Percentiles rank a stretch among this genome's conserved stretches.
phyloP scores from a whole-genome alignment of 129 eudicot genomes.

The Rutidosis leptorrhynchoides region DNA sequence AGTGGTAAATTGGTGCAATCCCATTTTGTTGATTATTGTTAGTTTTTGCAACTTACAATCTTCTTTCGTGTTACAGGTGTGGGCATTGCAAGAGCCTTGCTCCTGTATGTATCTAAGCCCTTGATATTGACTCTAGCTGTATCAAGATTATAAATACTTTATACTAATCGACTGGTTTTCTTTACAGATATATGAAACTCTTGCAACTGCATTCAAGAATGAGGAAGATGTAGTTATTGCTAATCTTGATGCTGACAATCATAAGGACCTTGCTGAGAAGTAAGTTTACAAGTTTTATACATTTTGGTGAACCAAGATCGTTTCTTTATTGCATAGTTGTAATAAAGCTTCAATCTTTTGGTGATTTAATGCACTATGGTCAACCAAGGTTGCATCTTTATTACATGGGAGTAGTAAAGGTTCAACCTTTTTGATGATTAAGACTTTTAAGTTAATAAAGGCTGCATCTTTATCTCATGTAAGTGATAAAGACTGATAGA shows the following conservation, averaged over 20 bases:
- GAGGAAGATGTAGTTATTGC: constrained; percentile 92
- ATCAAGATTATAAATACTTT: not conserved
- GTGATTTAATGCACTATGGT: no score
- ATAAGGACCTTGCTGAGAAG: constrained; percentile 82
- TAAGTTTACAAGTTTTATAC: no score
- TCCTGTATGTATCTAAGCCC: constrained; percentile 64
- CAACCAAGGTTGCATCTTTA: no score
- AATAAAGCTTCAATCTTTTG: no score
- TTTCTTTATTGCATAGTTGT: no score
- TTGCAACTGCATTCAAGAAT: constrained; percentile 75
- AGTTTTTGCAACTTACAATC: constrained; percentile 17
- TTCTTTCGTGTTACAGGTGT: constrained; percentile 64
- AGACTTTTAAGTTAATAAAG: no score
- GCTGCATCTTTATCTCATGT: no score
- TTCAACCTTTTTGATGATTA: no score
- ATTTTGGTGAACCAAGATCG: no score
- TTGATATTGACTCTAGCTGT: not conserved
- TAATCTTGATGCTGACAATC: constrained; percentile 87
- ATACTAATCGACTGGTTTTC: constrained; percentile 15
- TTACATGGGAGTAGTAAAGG: no score
- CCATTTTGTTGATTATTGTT: not conserved
- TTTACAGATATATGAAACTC: constrained; percentile 72
- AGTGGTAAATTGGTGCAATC: not conserved
- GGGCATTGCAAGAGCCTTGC: constrained; percentile 99
- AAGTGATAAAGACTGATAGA: no score